Conservation (phyloP, 208 protist species). For the Trypanosoma theileri region DNA sequence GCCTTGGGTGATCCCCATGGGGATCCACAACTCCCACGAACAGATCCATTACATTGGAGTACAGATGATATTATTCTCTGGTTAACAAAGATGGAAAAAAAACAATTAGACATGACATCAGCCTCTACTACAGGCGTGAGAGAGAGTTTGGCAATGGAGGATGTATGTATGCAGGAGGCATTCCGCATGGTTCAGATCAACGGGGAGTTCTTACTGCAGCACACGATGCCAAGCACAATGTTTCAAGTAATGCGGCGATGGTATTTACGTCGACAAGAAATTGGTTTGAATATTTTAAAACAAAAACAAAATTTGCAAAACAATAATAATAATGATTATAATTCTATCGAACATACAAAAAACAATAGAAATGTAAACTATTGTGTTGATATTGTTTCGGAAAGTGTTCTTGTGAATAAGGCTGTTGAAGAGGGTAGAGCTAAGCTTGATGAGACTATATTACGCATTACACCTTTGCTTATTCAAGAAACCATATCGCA, state of each 20-base stretch:
- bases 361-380: background rate
- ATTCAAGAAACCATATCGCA: conserved; percentile 82
- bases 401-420: background rate
- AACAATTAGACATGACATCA: background rate
- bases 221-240: conserved; percentile 56
- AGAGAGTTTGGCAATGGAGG: conserved; percentile 45
- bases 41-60: conserved; percentile 67
- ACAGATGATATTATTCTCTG: conserved; percentile 66
- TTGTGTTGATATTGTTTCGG: conserved; percentile 66
- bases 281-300: conserved; percentile 32
- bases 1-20: conserved; percentile 56
- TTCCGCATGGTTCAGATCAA: conserved; percentile 62
- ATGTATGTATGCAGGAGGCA: conserved; percentile 56
- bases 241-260: conserved; percentile 83
- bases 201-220: conserved; percentile 68
- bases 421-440: conserved; percentile 15
- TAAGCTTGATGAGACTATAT: conserved; percentile 50
- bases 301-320: conserved; percentile 12
- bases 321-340: background rate
- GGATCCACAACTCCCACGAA: conserved; percentile 35
- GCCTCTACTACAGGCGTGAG: background rate
- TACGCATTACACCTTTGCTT: conserved; percentile 40
- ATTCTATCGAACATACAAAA: background rate
- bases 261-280: conserved; percentile 65
- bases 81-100: conserved; percentile 42